phyloP scores from a whole-genome alignment of 345 rosid species.

The Abelmoschus esculentus region DNA sequence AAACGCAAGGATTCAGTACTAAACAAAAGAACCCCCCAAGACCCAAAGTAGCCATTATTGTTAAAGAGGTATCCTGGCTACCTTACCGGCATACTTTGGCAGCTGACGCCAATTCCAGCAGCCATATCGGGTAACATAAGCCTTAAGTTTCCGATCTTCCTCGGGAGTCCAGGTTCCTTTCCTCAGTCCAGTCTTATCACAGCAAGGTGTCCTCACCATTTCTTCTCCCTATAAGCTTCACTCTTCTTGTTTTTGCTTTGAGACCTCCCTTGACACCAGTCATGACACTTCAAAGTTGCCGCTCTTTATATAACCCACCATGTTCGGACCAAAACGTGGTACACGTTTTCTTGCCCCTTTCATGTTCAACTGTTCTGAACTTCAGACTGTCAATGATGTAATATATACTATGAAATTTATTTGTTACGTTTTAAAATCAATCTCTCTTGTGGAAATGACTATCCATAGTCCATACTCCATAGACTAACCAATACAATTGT shows the following conservation, averaged over 20 bases:
- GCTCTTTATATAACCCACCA: conserved; percentile 13
- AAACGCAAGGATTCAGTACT: background rate
- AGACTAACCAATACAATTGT: too few species aligned
- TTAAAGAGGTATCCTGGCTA: too few species aligned
- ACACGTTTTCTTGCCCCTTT: conserved; percentile 9
- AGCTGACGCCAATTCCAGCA: conserved; percentile 60
- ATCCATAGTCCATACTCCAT: too few species aligned
- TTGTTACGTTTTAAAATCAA: too few species aligned
- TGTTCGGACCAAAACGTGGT: conserved; percentile 19
- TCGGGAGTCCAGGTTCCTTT: conserved; percentile 62
- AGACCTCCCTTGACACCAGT: background rate
- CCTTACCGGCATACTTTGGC: conserved; percentile 50
- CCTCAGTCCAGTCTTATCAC: conserved; percentile 36
- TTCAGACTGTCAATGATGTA: too few species aligned
- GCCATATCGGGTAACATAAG: conserved; percentile 43
- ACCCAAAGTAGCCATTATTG: too few species aligned
- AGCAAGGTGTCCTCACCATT: conserved; percentile 49
- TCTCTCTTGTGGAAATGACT: too few species aligned
- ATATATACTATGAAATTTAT: too few species aligned
- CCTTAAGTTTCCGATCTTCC: conserved; percentile 45
- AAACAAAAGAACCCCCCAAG: too few species aligned
- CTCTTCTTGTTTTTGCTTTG: background rate
- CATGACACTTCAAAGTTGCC: background rate
- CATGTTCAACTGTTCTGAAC: too few species aligned
- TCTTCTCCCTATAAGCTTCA: background rate